phyloP scores from a whole-genome alignment of 2,329 filamentous ascomycete genomes.

The Cordyceps farinosa region DNA sequence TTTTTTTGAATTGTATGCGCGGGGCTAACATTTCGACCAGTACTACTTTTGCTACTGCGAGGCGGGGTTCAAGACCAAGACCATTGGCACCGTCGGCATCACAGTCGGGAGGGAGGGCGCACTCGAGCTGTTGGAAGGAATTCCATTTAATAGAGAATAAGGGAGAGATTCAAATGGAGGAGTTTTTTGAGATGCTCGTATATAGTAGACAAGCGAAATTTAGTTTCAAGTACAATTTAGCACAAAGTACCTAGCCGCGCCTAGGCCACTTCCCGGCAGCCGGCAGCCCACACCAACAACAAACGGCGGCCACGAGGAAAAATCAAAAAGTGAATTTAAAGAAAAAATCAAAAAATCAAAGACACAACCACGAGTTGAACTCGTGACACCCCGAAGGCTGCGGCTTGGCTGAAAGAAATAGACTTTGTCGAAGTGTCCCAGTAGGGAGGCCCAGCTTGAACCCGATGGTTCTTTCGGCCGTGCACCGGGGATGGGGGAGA shows the following conservation, averaged over 20 bases:
- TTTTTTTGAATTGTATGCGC: constrained; percentile 1
- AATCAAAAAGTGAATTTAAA: too few relatives aligned
- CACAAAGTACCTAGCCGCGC: too few relatives aligned
- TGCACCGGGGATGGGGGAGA: too few relatives aligned
- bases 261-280: too few relatives aligned
- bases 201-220: too few relatives aligned
- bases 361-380: neutral
- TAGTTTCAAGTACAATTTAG: too few relatives aligned
- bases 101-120: constrained; percentile 64
- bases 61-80: constrained; percentile 68
- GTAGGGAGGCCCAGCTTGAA: too few relatives aligned
- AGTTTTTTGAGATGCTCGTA: too few relatives aligned
- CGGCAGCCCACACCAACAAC: too few relatives aligned
- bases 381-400: neutral
- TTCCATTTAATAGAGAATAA: constrained; percentile 50
- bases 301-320: too few relatives aligned
- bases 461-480: too few relatives aligned
- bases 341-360: neutral
- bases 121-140: constrained; percentile 64
- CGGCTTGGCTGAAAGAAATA: neutral
- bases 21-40: constrained; percentile 27
- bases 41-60: constrained; percentile 77
- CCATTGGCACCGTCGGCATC: constrained; percentile 68
- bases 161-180: neutral
- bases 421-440: too few relatives aligned